These are phyloP conservation scores for Ascosphaera aggregata DNA, from an alignment of 2,329 filamentous ascomycete species.

Conservation along the genomic window DNA sequence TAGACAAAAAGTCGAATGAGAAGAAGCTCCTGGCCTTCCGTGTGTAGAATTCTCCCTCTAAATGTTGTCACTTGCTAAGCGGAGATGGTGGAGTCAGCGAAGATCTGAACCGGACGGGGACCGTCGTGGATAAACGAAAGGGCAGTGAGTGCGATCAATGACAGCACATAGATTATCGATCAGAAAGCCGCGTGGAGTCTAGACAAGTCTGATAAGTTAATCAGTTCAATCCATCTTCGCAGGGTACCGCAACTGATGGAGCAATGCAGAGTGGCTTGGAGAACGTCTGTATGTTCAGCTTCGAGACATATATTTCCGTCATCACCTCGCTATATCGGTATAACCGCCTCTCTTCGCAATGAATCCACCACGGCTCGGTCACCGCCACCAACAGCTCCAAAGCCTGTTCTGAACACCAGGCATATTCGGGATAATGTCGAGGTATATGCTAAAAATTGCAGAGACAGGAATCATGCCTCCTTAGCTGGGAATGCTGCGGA, in stretches of 20 bases:
- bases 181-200: too few relatives aligned
- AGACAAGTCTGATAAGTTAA: too few relatives aligned
- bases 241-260: background rate
- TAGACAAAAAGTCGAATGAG: too few relatives aligned
- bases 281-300: background rate
- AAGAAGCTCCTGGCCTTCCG: too few relatives aligned
- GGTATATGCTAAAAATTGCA: constrained; percentile 60
- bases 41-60: too few relatives aligned
- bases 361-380: constrained; percentile 4
- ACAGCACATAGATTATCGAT: too few relatives aligned
- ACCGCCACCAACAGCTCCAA: constrained; percentile 46
- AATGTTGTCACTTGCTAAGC: too few relatives aligned
- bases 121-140: too few relatives aligned
- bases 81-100: too few relatives aligned
- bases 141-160: too few relatives aligned
- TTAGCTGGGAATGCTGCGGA: constrained; percentile 28
- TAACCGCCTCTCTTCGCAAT: constrained; percentile 6
- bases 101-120: too few relatives aligned
- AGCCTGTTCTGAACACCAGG: constrained; percentile 59
- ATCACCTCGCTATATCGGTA: constrained; percentile 7
- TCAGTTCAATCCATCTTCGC: background rate
- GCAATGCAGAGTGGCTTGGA: background rate
- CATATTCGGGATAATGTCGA: constrained; percentile 71
- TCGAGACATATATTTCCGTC: background rate
- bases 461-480: constrained; percentile 56